Evolutionary conservation across 1,284 basidiomycete genomes (phyloP).

Genomic region (Cystobasidiaceae sp.): DNA sequence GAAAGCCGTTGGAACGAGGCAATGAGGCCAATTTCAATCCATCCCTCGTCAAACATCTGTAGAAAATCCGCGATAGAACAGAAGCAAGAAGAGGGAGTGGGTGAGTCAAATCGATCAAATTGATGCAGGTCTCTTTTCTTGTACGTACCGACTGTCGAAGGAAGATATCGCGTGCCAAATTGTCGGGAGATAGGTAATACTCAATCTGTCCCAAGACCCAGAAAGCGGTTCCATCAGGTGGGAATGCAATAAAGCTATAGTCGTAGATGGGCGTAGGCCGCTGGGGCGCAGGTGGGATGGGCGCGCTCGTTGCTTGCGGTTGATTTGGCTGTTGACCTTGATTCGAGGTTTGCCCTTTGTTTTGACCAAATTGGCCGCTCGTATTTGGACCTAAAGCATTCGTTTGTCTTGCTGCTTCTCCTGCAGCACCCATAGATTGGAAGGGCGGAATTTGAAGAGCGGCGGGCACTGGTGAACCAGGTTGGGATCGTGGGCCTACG

Average conservation of each 20-base stretch:
- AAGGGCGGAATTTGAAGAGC: neutral
- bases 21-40: slow-evolving; percentile 73
- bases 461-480: slow-evolving; percentile 1
- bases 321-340: neutral
- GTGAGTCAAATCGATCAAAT: neutral
- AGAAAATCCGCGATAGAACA: neutral
- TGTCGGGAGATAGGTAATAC: slow-evolving; percentile 81
- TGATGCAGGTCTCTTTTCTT: neutral
- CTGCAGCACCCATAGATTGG: neutral
- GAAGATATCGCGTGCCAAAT: slow-evolving; percentile 75
- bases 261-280: slow-evolving; percentile 18
- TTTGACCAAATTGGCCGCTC: neutral
- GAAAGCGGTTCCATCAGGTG: slow-evolving; percentile 38
- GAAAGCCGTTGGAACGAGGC: slow-evolving; percentile 81
- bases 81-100: neutral
- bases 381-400: neutral
- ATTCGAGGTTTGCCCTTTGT: neutral
- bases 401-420: neutral
- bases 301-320: neutral
- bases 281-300: neutral
- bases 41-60: slow-evolving; percentile 84
- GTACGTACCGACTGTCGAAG: slow-evolving; percentile 62
- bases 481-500: neutral
- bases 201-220: slow-evolving; percentile 57
- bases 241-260: slow-evolving; percentile 32